These are phyloP conservation scores for Suhomyces terraborum DNA, from an alignment of 1,139 yeast species.

Conservation along the genomic window DNA sequence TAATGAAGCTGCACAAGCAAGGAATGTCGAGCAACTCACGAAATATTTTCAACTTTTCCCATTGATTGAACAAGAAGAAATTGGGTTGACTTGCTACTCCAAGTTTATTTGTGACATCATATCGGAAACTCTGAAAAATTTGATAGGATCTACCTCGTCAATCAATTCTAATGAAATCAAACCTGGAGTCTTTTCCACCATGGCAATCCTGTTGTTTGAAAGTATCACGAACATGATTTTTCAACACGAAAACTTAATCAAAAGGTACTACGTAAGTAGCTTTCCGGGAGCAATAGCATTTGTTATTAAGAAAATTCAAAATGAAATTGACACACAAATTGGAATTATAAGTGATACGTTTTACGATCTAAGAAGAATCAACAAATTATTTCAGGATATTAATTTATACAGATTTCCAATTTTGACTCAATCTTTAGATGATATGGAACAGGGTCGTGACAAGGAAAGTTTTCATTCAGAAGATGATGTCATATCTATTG, in stretches of 20 bases:
- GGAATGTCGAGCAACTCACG: slow-evolving; percentile 71
- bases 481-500: slow-evolving; percentile 45
- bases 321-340: slow-evolving; percentile 88
- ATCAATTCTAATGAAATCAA: slow-evolving; percentile 34
- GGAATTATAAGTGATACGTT: slow-evolving; percentile 87
- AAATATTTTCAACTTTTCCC: slow-evolving; percentile 87
- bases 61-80: slow-evolving; percentile 66
- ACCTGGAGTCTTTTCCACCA: slow-evolving; percentile 61
- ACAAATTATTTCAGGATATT: slow-evolving; percentile 57
- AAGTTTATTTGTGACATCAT: slow-evolving; percentile 83
- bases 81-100: slow-evolving; percentile 81
- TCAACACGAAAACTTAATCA: slow-evolving; percentile 83
- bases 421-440: slow-evolving; percentile 31
- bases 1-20: slow-evolving; percentile 63
- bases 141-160: slow-evolving; percentile 47
- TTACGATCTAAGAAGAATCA: slow-evolving; percentile 68
- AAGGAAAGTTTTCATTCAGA: slow-evolving; percentile 13
- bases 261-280: slow-evolving; percentile 61
- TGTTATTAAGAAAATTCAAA: slow-evolving; percentile 73
- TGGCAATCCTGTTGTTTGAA: slow-evolving; percentile 76
- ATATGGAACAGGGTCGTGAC: slow-evolving; percentile 8
- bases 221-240: slow-evolving; percentile 80
- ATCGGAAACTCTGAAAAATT: slow-evolving; percentile 70
- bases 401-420: slow-evolving; percentile 58
- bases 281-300: slow-evolving; percentile 58